Evolutionary conservation across 2,329 filamentous ascomycete species (phyloP), one percentile per base, ranked within the genome.

Genomic region (Aspergillaceae sp.): DNA sequence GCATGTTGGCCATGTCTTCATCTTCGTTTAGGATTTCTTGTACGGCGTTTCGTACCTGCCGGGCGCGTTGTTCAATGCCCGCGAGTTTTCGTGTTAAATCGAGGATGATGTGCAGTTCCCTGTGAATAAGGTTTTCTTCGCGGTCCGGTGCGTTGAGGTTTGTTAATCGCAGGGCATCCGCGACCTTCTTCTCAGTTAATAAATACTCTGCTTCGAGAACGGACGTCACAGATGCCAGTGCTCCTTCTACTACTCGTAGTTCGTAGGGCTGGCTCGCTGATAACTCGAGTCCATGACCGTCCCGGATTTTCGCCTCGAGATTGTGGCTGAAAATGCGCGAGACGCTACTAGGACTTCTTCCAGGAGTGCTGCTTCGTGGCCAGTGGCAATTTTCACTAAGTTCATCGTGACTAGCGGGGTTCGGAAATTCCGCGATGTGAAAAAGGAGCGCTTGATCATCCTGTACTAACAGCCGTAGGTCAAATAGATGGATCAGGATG

Each of bases 1-100:
- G 63, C 62, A 68, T 64, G 10, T 51, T 56, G 3, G 63, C 65
- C 53, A 68, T 60, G 46, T 68, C 65, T 40, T 61, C 58, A 37
- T 68, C 64, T 4, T 63, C 60, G 43, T 59, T 59, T 5, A 68
- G 56, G 1, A 67, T 47, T 34, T 66, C 62, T 42, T 61, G 57
- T 2, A 65, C 49, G 3, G 62, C 59, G 7, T 56, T 57, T 6
- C 63, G 62, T 27, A 67, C 58, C n/a, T 62, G 61, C 1, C 58
- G 56, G 2, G 64, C 63, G 5, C 58, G 63, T 33, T 63, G 62
- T 47, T 62, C 62, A 37, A 62, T 61, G 8, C 46, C 51, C 36
- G 46, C 51, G 11, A 61, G 54, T 11, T 47, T 51, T 40, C 56
- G 60, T n/a, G 50, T 53, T 11, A 55, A 51, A 28, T 65, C 57